Conservation (phyloP, 148 eudicot genomes). For the Euryodendron excelsum region DNA sequence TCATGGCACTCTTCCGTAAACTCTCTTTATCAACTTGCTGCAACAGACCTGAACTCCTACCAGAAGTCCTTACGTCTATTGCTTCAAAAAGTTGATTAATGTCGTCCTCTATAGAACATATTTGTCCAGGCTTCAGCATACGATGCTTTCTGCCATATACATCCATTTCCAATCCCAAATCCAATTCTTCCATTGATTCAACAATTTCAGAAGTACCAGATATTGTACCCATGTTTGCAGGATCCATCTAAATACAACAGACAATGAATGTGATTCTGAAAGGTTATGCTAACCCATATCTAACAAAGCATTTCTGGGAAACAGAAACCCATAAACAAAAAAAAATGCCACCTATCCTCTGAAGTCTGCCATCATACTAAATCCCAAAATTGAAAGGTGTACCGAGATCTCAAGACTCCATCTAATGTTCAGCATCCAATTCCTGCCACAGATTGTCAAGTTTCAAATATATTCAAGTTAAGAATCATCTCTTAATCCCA, state of each 20-base stretch:
- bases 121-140: constrained; percentile 40
- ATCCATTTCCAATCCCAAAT: constrained; percentile 15
- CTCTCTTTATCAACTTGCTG: constrained; percentile 21
- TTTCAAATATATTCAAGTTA: neutral
- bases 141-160: constrained; percentile 26
- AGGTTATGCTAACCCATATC: constrained; percentile 23
- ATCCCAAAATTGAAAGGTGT: neutral
- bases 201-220: constrained; percentile 57
- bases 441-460: neutral
- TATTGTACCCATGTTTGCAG: constrained; percentile 33
- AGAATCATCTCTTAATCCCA: neutral
- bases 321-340: constrained; percentile 14
- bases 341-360: constrained; percentile 4
- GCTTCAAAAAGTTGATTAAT: constrained; percentile 70
- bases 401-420: neutral
- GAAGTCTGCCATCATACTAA: neutral
- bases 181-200: constrained; percentile 52
- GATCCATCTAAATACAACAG: constrained; percentile 11
- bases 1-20: constrained; percentile 55
- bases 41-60: constrained; percentile 20
- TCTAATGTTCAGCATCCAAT: constrained; percentile 1
- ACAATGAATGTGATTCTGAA: neutral
- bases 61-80: constrained; percentile 44
- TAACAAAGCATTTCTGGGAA: constrained; percentile 10
- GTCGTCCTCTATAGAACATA: constrained; percentile 61